Conservation (phyloP, 2,329 filamentous ascomycete species). For the Diaporthe humulicola region DNA sequence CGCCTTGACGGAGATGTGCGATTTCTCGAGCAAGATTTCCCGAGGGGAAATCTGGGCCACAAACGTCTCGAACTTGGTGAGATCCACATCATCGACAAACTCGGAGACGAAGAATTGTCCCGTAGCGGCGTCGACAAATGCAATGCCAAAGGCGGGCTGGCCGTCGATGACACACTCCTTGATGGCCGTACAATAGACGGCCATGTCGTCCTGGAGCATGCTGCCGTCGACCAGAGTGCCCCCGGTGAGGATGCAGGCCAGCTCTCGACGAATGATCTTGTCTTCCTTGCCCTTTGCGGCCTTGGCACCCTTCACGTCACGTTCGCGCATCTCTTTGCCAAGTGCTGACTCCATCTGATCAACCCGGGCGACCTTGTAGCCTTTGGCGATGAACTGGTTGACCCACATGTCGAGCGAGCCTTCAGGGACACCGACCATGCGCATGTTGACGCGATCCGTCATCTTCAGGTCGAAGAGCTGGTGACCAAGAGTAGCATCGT, state of each 20-base stretch:
- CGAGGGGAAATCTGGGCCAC: constrained; percentile 92
- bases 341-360: constrained; percentile 97
- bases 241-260: constrained; percentile 90
- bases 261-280: constrained; percentile 92
- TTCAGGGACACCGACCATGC: constrained; percentile 98
- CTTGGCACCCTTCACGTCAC: constrained; percentile 73
- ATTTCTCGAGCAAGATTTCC: constrained; percentile 91
- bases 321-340: constrained; percentile 98
- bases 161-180: constrained; percentile 84
- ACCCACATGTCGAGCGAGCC: constrained; percentile 97
- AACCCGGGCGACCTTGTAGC: constrained; percentile 95
- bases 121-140: constrained; percentile 95
- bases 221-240: constrained; percentile 95
- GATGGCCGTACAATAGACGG: constrained; percentile 94
- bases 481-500: constrained; percentile 95
- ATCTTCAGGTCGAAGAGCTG: constrained; percentile 98
- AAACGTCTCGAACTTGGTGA: constrained; percentile 98
- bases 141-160: constrained; percentile 87
- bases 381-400: constrained; percentile 98
- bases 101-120: constrained; percentile 95
- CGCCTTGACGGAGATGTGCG: constrained; percentile 86
- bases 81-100: constrained; percentile 90
- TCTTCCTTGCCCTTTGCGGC: constrained; percentile 75
- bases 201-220: constrained; percentile 98
- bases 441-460: constrained; percentile 98